Conservation (phyloP, 164 flowering plant genomes). For the Annona cherimola region DNA sequence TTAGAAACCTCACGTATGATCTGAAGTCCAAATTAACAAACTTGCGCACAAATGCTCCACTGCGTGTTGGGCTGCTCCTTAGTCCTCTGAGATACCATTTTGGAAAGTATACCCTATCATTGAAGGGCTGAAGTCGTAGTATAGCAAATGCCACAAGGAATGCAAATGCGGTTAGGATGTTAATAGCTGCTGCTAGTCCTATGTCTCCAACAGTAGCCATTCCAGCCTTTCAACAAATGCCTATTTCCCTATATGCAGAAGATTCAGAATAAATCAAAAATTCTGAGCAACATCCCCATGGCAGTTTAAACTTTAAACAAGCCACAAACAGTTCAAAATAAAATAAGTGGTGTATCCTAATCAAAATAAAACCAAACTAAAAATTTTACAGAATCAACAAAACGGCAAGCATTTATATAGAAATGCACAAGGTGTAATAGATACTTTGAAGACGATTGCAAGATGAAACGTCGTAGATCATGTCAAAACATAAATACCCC, state of each 20-base stretch:
- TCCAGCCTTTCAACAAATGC: slow-evolving; percentile 8
- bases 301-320: background rate
- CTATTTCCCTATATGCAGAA: background rate
- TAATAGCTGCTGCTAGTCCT: slow-evolving; percentile 59
- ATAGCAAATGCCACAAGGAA: slow-evolving; percentile 71
- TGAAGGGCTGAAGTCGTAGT: slow-evolving; percentile 65
- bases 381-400: no score
- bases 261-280: background rate
- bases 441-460: background rate
- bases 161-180: slow-evolving; percentile 58
- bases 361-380: no score
- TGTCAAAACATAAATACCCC: background rate
- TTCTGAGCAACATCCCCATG: background rate
- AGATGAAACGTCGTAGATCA: background rate
- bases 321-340: background rate
- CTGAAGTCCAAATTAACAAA: slow-evolving; percentile 67
- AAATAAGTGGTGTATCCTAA: background rate
- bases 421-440: no score
- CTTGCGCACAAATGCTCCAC: slow-evolving; percentile 50
- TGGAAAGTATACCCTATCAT: slow-evolving; percentile 83
- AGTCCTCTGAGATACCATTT: slow-evolving; percentile 80
- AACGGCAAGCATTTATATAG: no score
- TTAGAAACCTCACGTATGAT: slow-evolving; percentile 57
- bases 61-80: slow-evolving; percentile 42
- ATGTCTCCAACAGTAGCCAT: slow-evolving; percentile 69